These are phyloP conservation scores for Choiromyces venosus DNA, from an alignment of 495 filamentous ascomycete species.

Conservation along the genomic window DNA sequence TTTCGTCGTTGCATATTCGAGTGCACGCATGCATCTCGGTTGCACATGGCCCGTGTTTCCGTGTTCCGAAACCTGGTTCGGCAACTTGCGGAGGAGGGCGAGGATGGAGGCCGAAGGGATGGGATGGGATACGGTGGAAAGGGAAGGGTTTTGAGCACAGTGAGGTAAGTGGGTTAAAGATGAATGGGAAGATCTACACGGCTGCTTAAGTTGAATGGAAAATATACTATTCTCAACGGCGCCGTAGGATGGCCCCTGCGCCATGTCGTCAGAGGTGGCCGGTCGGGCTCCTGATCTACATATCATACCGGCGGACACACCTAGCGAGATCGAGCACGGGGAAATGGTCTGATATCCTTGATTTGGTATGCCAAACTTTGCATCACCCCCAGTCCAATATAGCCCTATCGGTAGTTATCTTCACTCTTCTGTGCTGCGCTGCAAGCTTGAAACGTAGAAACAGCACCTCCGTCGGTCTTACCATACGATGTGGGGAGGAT, in stretches of 20 bases:
- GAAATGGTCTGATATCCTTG: background rate
- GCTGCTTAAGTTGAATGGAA: background rate
- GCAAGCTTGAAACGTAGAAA: too few relatives aligned
- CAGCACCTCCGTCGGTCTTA: too few relatives aligned
- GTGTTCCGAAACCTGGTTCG: background rate
- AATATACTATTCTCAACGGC: too few relatives aligned
- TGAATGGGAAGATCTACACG: background rate
- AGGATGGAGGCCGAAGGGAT: background rate
- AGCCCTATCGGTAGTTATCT: background rate
- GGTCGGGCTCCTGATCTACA: background rate
- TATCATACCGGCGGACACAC: background rate
- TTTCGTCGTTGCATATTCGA: too few relatives aligned
- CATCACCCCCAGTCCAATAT: background rate
- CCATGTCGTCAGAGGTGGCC: too few relatives aligned
- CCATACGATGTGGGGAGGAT: too few relatives aligned
- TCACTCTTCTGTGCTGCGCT: too few relatives aligned
- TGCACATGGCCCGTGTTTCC: background rate
- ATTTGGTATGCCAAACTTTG: background rate
- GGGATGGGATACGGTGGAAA: too few relatives aligned
- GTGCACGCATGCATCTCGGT: background rate
- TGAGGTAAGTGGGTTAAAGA: background rate
- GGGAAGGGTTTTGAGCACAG: too few relatives aligned
- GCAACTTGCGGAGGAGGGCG: too few relatives aligned
- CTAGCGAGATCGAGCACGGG: background rate
- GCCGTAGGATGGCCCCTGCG: too few relatives aligned